Evolutionary conservation across 2,329 filamentous ascomycete species (phyloP).

Genomic region (Grosmannia clavigera): DNA sequence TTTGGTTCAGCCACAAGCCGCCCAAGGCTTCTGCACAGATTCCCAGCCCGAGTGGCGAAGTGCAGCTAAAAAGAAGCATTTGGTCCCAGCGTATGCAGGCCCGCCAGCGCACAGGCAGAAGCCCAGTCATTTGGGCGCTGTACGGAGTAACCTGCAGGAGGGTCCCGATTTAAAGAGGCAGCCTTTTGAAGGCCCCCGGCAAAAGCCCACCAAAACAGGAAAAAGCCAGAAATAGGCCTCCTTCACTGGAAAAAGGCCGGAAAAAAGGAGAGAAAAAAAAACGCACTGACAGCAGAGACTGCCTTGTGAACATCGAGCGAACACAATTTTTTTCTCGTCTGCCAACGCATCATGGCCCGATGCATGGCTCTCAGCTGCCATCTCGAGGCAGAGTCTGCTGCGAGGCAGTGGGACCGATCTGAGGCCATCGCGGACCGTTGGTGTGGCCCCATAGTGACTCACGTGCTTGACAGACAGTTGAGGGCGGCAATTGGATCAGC

Average conservation of each 20-base stretch:
- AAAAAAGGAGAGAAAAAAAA: background rate
- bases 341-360: background rate
- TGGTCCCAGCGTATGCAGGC: background rate
- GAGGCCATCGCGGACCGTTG: background rate
- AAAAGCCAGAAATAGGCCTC: background rate
- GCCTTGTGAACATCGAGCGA: no score
- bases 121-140: background rate
- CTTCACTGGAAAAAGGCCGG: background rate
- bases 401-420: background rate
- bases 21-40: background rate
- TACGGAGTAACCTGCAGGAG: background rate
- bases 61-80: background rate
- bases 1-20: background rate
- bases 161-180: background rate
- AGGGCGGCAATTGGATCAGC: background rate
- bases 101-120: background rate
- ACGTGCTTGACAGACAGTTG: background rate
- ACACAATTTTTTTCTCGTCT: background rate
- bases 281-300: no score
- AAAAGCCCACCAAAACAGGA: background rate
- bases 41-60: background rate
- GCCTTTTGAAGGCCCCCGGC: background rate
- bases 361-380: background rate
- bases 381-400: background rate
- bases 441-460: background rate